A percentile compares a stretch with the other conserved stretches of the same genome.
These are phyloP conservation scores for Vitis hybrid DNA, from an alignment of 177 flowering plant genomes.

Conservation along the genomic window DNA sequence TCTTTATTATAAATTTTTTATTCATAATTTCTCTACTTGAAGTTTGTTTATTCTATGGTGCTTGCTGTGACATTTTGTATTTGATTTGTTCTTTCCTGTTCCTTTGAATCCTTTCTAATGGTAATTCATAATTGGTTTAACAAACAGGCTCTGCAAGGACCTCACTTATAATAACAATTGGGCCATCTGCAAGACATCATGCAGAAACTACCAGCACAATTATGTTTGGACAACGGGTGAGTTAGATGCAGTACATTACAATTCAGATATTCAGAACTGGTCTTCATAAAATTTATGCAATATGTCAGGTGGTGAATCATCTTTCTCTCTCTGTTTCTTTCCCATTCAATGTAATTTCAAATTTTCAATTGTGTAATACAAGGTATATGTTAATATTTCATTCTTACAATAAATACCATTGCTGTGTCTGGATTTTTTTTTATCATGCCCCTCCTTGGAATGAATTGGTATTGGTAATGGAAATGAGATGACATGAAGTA, in stretches of 20 bases:
- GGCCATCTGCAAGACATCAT: constrained; percentile 75
- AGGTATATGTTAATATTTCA: background rate
- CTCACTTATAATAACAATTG: constrained; percentile 80
- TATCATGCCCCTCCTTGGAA: background rate
- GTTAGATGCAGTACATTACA: constrained; percentile 12
- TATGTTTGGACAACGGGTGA: constrained; percentile 94
- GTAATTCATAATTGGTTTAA: background rate
- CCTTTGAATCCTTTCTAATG: background rate
- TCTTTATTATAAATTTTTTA: no score
- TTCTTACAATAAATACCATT: no score
- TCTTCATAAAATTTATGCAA: background rate
- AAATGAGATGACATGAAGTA: background rate
- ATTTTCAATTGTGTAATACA: background rate
- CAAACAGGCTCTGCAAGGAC: constrained; percentile 85
- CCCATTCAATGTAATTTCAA: background rate
- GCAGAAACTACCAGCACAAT: constrained; percentile 90
- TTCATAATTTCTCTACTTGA: background rate
- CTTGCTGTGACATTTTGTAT: background rate
- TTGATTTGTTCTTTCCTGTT: background rate
- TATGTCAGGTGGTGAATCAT: background rate
- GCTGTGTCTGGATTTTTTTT: background rate
- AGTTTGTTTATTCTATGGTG: background rate
- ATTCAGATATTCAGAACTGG: background rate
- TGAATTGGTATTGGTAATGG: background rate
- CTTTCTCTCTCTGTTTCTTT: background rate